Percentiles rank a stretch among this genome's conserved stretches.
These are phyloP conservation scores for Arabidopsis suecica DNA, from an alignment of 345 rosid species.

Conservation along the genomic window DNA sequence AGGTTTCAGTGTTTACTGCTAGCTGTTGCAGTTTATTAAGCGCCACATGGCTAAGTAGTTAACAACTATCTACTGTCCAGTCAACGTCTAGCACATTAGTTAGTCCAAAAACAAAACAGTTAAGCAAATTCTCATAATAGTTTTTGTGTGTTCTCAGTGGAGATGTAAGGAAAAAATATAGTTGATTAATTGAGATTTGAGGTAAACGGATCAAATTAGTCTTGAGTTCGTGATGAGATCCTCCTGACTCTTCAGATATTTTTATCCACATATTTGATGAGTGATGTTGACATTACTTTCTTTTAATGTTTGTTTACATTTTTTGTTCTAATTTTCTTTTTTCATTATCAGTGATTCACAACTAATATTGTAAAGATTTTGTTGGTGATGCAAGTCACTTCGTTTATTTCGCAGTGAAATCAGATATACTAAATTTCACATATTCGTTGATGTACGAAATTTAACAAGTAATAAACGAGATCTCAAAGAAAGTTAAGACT, in stretches of 20 bases:
- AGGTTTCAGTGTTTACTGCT: conserved; percentile 12
- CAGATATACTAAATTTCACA: background rate
- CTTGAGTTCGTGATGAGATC: conserved; percentile 13
- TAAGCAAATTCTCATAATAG: conserved; percentile 15
- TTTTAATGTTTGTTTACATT: background rate
- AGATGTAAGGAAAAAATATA: background rate
- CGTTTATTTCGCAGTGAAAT: background rate
- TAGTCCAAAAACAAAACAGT: background rate
- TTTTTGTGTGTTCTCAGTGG: conserved; percentile 14
- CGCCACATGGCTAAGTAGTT: conserved; percentile 36
- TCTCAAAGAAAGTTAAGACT: too few relatives aligned
- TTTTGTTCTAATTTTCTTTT: background rate
- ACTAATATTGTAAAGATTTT: background rate
- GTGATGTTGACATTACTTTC: background rate
- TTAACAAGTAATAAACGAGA: too few relatives aligned
- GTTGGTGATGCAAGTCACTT: background rate
- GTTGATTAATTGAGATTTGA: conserved; percentile 6
- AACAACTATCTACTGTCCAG: conserved; percentile 18
- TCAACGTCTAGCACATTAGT: conserved; percentile 22
- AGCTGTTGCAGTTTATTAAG: conserved; percentile 17
- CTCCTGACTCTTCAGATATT: background rate
- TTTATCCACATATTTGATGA: conserved; percentile 2
- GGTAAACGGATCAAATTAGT: background rate
- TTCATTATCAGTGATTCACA: background rate
- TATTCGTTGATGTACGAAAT: too few relatives aligned